Percentiles rank a stretch among this genome's conserved stretches.
Conservation (phyloP, 2,329 filamentous ascomycete species). For the Phialocephala subalpina region DNA sequence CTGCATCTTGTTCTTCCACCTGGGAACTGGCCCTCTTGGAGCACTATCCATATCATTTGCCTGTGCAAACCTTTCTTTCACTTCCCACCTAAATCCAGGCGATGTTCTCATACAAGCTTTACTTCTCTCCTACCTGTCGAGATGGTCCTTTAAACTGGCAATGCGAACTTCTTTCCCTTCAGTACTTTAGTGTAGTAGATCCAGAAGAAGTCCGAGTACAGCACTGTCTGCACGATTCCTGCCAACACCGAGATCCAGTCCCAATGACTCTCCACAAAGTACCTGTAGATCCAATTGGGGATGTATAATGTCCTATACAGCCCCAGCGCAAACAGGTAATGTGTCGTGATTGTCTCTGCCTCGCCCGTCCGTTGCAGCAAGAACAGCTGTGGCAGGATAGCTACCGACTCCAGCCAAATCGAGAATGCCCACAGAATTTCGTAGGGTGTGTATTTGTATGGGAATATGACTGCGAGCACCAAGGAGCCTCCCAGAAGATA, state of each 20-base stretch:
- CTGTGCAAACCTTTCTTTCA: background rate
- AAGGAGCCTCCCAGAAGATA: conserved; percentile 87
- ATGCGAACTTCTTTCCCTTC: conserved; percentile 88
- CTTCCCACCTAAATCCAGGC: background rate
- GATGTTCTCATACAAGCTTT: background rate
- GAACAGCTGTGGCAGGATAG: conserved; percentile 96
- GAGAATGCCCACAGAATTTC: conserved; percentile 98
- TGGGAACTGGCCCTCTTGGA: conserved; percentile 14
- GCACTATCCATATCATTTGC: conserved; percentile 10
- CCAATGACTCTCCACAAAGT: conserved; percentile 79
- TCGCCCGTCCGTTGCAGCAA: conserved; percentile 98
- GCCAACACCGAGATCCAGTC: conserved; percentile 90
- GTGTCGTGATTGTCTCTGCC: conserved; percentile 98
- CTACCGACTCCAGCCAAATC: conserved; percentile 97
- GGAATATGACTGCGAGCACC: conserved; percentile 81
- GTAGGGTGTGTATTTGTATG: conserved; percentile 80
- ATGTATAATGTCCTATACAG: conserved; percentile 95
- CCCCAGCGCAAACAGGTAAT: conserved; percentile 95
- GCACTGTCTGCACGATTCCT: conserved; percentile 88
- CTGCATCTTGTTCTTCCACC: conserved; percentile 18
- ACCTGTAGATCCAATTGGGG: conserved; percentile 97
- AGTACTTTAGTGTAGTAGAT: conserved; percentile 98
- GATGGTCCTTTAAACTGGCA: conserved; percentile 69
- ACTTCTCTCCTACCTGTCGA: background rate
- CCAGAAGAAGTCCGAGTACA: conserved; percentile 99